Percentiles rank a stretch among this genome's conserved stretches.
Evolutionary conservation across 2,329 filamentous ascomycete genomes (phyloP).

Genomic region (Cadophora malorum): DNA sequence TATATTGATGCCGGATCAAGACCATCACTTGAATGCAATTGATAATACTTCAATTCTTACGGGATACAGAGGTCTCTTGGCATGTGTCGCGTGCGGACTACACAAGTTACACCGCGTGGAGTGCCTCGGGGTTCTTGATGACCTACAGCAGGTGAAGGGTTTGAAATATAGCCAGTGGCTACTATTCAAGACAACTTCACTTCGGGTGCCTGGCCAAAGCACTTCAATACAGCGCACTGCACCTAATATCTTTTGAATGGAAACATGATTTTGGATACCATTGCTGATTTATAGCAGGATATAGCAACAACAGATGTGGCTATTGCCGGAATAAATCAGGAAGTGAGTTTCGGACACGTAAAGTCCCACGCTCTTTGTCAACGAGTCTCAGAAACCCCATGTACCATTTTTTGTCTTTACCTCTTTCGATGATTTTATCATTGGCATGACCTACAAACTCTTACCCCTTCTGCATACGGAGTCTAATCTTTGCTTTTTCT

Average conservation of each 20-base stretch:
- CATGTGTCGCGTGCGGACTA: neutral
- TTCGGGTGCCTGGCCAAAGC: neutral
- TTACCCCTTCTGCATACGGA: slow-evolving; percentile 3
- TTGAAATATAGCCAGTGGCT: neutral
- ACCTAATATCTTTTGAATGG: neutral
- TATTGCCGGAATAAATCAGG: slow-evolving; percentile 42
- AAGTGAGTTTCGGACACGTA: slow-evolving; percentile 43
- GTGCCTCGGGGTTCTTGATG: neutral
- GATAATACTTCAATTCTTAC: neutral
- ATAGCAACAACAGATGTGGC: slow-evolving; percentile 41
- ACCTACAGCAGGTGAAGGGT: neutral
- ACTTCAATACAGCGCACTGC: neutral
- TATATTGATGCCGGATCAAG: neutral
- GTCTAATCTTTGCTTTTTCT: slow-evolving; percentile 35
- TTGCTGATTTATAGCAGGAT: slow-evolving; percentile 36
- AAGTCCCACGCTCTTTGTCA: slow-evolving; percentile 29
- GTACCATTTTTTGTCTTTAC: slow-evolving; percentile 1
- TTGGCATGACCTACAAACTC: slow-evolving; percentile 26
- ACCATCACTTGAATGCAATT: neutral
- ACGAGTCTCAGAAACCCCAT: slow-evolving; percentile 8
- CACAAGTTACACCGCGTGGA: neutral
- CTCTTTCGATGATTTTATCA: slow-evolving; percentile 9
- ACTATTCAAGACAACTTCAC: neutral
- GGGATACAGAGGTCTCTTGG: neutral
- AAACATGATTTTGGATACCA: slow-evolving; percentile 20